These are phyloP conservation scores for Penicillium sclerotiorum DNA, from an alignment of 2,329 filamentous ascomycete genomes.

Conservation along the genomic window DNA sequence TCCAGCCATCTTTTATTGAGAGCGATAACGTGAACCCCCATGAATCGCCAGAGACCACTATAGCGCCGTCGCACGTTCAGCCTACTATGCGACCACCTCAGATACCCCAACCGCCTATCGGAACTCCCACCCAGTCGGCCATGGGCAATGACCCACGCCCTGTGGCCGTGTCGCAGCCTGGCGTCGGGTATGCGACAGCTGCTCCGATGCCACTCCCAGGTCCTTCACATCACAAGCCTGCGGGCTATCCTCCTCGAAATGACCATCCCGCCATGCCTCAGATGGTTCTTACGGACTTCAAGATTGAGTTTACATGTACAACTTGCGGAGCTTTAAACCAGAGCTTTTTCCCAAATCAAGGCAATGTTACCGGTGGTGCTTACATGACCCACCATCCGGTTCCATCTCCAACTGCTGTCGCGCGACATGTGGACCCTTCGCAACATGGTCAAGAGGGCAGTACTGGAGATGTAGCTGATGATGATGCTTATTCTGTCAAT, in stretches of 20 bases:
- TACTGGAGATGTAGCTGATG: conserved; percentile 21
- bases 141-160: conserved; percentile 27
- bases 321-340: conserved; percentile 43
- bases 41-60: conserved; percentile 24
- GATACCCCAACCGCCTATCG: conserved; percentile 23
- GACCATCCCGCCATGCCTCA: conserved; percentile 32
- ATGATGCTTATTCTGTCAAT: conserved; percentile 27
- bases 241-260: conserved; percentile 8
- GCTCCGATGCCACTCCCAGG: conserved; percentile 22
- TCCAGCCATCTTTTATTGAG: conserved; percentile 32
- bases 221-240: conserved; percentile 15
- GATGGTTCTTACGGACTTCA: conserved; percentile 40
- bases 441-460: conserved; percentile 22
- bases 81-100: conserved; percentile 23
- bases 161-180: conserved; percentile 25
- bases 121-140: conserved; percentile 24
- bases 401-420: conserved; percentile 19
- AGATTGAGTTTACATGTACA: conserved; percentile 44
- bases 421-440: conserved; percentile 22
- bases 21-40: conserved; percentile 26
- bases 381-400: conserved; percentile 32
- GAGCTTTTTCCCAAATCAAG: conserved; percentile 42
- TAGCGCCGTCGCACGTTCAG: conserved; percentile 23
- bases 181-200: conserved; percentile 25
- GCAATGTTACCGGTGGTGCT: conserved; percentile 34